A percentile compares a stretch with the other conserved stretches of the same genome.
Conservation (phyloP, 768 basidiomycete species). For the Tricholoma flavovirens region DNA sequence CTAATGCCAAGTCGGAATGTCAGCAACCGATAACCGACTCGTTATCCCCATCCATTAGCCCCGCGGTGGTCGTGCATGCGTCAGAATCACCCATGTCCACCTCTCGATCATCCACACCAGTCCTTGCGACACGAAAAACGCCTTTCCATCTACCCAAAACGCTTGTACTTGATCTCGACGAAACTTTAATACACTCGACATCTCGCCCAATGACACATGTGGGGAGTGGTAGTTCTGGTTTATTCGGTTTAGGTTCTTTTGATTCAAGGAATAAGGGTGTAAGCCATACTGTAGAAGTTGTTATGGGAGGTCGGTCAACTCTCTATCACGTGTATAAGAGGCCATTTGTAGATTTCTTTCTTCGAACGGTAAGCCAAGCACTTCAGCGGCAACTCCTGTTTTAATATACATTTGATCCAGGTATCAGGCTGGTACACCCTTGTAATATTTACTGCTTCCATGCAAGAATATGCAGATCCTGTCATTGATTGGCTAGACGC, state of each 20-base stretch:
- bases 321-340: constrained; percentile 98
- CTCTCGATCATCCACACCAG: constrained; percentile 46
- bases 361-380: constrained; percentile 64
- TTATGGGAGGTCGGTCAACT: constrained; percentile 81
- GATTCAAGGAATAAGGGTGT: constrained; percentile 58
- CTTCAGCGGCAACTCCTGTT: neutral
- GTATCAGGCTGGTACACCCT: constrained; percentile 98
- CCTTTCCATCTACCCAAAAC: constrained; percentile 87
- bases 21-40: constrained; percentile 2
- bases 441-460: constrained; percentile 97
- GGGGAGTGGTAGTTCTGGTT: constrained; percentile 46
- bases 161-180: constrained; percentile 94
- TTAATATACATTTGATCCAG: constrained; percentile 36
- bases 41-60: constrained; percentile 10
- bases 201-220: constrained; percentile 61
- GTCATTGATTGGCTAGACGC: constrained; percentile 99
- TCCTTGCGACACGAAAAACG: constrained; percentile 47
- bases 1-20: constrained; percentile 5
- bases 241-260: constrained; percentile 53
- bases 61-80: constrained; percentile 7
- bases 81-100: constrained; percentile 20
- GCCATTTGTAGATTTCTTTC: constrained; percentile 93
- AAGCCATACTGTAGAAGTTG: constrained; percentile 90
- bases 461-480: constrained; percentile 99
- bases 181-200: constrained; percentile 97